A percentile compares a stretch with the other conserved stretches of the same genome.
These are phyloP conservation scores for Puccinia horiana DNA, from an alignment of 1,284 basidiomycete species.

Conservation along the genomic window DNA sequence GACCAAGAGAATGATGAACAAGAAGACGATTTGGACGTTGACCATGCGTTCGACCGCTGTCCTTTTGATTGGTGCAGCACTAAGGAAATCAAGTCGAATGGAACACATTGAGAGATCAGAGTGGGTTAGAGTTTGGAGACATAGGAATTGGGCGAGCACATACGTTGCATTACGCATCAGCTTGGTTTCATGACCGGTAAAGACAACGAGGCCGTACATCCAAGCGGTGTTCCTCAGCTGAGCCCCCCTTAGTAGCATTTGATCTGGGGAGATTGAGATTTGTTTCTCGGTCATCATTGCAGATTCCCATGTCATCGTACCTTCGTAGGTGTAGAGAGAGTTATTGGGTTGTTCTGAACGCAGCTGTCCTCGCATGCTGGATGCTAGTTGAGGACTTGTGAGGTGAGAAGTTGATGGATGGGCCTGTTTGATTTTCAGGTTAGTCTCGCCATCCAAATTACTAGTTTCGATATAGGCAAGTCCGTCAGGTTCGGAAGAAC, in stretches of 20 bases:
- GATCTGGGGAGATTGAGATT: constrained; percentile 89
- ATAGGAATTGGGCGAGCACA: background rate
- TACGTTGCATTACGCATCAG: constrained; percentile 84
- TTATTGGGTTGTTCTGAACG: constrained; percentile 96
- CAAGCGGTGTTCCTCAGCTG: constrained; percentile 95
- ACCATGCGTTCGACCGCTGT: constrained; percentile 96
- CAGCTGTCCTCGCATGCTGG: constrained; percentile 75
- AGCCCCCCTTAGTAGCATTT: constrained; percentile 88
- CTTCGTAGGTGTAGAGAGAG: constrained; percentile 93
- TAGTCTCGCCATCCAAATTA: constrained; percentile 98
- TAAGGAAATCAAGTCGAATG: background rate
- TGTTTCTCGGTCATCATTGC: constrained; percentile 66
- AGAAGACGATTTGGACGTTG: constrained; percentile 93
- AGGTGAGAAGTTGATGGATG: constrained; percentile 76
- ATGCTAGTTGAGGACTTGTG: constrained; percentile 74
- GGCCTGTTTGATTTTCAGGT: constrained; percentile 97
- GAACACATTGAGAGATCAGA: background rate
- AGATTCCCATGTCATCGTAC: constrained; percentile 60
- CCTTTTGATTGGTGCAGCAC: constrained; percentile 88
- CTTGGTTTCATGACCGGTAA: constrained; percentile 98
- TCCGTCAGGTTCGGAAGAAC: constrained; percentile 77
- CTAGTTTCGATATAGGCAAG: constrained; percentile 88
- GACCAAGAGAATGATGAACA: constrained; percentile 83
- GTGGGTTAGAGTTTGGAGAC: background rate
- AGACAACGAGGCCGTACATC: constrained; percentile 91